phyloP scores from a whole-genome alignment of 805 yeast genomes.

The Dipodascus albidus region DNA sequence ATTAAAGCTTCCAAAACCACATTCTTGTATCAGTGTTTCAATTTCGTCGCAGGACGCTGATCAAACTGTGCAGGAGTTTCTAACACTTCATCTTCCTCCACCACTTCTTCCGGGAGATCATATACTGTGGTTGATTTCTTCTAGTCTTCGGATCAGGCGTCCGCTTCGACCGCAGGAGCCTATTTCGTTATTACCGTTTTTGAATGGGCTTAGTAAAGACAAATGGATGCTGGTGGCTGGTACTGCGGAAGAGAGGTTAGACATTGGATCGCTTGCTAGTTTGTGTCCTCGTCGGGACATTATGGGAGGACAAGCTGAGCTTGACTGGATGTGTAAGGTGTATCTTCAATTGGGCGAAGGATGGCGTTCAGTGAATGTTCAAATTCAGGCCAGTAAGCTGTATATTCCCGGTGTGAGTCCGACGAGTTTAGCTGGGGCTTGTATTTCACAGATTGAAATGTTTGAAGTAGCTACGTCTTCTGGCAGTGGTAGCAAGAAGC shows the following conservation, averaged over 20 bases:
- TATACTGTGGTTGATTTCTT: not conserved
- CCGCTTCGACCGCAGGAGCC: slow-evolving; percentile 1
- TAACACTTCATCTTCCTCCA: not conserved
- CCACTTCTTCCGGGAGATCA: not conserved
- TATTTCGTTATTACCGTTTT: not conserved
- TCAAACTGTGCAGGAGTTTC: not conserved
- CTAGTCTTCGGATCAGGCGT: not conserved
- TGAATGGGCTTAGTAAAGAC: not conserved
- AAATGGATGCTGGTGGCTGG: not conserved
- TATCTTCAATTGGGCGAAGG: not conserved
- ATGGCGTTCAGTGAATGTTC: not conserved
- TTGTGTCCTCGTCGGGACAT: slow-evolving; percentile 1
- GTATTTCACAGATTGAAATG: not conserved
- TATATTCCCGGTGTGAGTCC: not conserved
- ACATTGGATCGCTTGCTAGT: not conserved
- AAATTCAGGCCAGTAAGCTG: not conserved
- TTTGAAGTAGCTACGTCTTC: not conserved
- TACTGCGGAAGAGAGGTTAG: not conserved
- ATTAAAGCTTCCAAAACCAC: not conserved
- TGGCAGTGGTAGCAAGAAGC: not conserved
- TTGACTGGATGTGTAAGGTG: not conserved
- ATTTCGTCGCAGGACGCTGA: not conserved
- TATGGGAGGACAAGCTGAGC: not conserved
- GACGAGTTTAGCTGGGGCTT: not conserved
- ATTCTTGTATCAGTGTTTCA: not conserved